Conservation (phyloP, 1,139 yeast species). For the Zygoascus hellenicus region DNA sequence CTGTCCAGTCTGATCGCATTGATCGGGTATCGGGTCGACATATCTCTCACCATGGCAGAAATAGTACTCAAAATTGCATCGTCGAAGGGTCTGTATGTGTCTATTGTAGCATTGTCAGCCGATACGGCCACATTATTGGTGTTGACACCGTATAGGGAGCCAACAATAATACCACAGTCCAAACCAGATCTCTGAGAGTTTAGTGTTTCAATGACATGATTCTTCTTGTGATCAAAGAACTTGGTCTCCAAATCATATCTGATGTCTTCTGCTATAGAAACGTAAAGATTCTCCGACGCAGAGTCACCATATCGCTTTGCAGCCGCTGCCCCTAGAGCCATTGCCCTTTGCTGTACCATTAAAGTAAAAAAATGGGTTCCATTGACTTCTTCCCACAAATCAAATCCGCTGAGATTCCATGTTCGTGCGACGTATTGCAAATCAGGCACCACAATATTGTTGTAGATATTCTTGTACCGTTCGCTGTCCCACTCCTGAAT, state of each 20-base stretch:
- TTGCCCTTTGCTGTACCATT: conserved; percentile 64
- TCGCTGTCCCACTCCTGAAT: neutral
- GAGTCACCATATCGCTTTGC: conserved; percentile 39
- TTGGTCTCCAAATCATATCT: conserved; percentile 33
- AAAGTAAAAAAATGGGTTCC: conserved; percentile 75
- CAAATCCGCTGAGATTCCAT: conserved; percentile 70
- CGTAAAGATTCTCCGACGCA: conserved; percentile 30
- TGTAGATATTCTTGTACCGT: conserved; percentile 16
- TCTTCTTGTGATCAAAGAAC: conserved; percentile 35
- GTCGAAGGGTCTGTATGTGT: conserved; percentile 29
- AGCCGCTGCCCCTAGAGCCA: conserved; percentile 51
- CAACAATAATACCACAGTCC: conserved; percentile 75
- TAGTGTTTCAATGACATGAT: conserved; percentile 69
- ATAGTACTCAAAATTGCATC: conserved; percentile 29
- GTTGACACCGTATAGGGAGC: conserved; percentile 41
- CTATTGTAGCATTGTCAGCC: conserved; percentile 14
- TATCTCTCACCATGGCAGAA: conserved; percentile 43
- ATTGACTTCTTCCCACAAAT: conserved; percentile 87
- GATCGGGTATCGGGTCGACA: conserved; percentile 70
- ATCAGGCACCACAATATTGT: conserved; percentile 61
- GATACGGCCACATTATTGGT: conserved; percentile 49
- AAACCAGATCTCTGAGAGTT: conserved; percentile 57
- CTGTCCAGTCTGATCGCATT: conserved; percentile 46
- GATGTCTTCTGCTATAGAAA: conserved; percentile 31
- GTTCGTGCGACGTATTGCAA: conserved; percentile 54